Evolutionary conservation across 2,329 filamentous ascomycete genomes (phyloP).

Genomic region (Colletotrichum sp.): DNA sequence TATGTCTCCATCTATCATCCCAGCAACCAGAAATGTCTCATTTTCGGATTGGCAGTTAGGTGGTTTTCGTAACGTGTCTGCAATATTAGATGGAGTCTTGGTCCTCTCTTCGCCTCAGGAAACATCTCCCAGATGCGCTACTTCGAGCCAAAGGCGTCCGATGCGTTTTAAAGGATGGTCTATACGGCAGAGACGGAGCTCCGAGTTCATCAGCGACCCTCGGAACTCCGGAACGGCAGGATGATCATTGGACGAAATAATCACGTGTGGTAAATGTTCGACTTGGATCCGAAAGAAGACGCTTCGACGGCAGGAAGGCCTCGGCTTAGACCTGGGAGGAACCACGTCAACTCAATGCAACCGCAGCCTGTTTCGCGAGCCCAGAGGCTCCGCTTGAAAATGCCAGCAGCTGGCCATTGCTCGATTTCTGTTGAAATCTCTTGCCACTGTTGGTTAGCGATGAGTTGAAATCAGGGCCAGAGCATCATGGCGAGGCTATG

Average conservation of each 20-base stretch:
- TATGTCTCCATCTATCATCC: background rate
- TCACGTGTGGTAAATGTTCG: background rate
- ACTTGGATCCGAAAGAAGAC: background rate
- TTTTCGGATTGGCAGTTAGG: background rate
- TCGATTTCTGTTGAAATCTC: background rate
- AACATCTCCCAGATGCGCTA: rapidly evolving
- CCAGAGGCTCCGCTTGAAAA: background rate
- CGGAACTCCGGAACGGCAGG: background rate
- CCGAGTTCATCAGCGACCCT: background rate
- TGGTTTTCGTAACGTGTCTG: background rate
- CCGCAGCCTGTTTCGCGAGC: background rate
- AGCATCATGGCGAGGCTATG: background rate
- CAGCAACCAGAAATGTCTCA: background rate
- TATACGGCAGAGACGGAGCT: background rate
- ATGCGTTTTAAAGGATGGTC: background rate
- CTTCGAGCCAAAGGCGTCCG: rapidly evolving
- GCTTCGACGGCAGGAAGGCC: background rate
- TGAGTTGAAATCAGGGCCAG: background rate
- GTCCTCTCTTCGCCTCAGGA: background rate
- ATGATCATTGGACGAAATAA: background rate
- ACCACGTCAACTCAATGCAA: background rate
- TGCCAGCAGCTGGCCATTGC: background rate
- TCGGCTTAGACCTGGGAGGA: background rate
- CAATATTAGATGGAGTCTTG: background rate
- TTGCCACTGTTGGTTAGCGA: background rate